Evolutionary conservation across 2,329 filamentous ascomycete genomes (phyloP).

Genomic region (Exophiala calicioides): DNA sequence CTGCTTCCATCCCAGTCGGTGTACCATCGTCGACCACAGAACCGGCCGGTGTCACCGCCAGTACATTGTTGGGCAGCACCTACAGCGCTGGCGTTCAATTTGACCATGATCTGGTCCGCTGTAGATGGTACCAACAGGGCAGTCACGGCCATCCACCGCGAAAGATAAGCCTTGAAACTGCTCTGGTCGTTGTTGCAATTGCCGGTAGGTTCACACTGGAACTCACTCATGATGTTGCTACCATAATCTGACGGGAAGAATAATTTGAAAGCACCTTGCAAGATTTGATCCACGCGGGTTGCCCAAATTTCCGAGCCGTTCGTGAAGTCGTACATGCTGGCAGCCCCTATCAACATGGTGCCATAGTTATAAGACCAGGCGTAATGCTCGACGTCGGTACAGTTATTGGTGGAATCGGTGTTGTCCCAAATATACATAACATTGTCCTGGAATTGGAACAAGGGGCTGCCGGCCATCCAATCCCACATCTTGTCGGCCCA

Average conservation of each 20-base stretch:
- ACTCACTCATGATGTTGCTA: slow-evolving; percentile 63
- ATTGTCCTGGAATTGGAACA: slow-evolving; percentile 57
- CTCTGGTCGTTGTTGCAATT: slow-evolving; percentile 71
- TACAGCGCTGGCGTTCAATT: slow-evolving; percentile 58
- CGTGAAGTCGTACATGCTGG: slow-evolving; percentile 68
- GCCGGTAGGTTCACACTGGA: slow-evolving; percentile 62
- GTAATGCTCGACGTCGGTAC: slow-evolving; percentile 60
- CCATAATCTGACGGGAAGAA: slow-evolving; percentile 53
- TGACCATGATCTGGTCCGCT: slow-evolving; percentile 55
- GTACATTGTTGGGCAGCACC: slow-evolving; percentile 65
- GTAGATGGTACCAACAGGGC: slow-evolving; percentile 65
- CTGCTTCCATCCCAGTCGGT: slow-evolving; percentile 57
- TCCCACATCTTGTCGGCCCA: slow-evolving; percentile 45
- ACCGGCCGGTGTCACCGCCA: slow-evolving; percentile 58
- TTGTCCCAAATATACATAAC: slow-evolving; percentile 62
- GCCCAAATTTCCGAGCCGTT: slow-evolving; percentile 59
- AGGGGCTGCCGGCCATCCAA: slow-evolving; percentile 55
- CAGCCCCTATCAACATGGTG: slow-evolving; percentile 60
- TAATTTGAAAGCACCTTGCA: slow-evolving; percentile 47
- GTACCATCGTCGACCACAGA: slow-evolving; percentile 67
- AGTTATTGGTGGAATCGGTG: slow-evolving; percentile 58
- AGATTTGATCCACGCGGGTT: slow-evolving; percentile 56
- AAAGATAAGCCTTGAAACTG: slow-evolving; percentile 70
- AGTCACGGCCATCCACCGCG: slow-evolving; percentile 64
- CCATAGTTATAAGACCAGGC: slow-evolving; percentile 69